Conservation (phyloP, 2,329 filamentous ascomycete genomes). For the Penicillium italicum region DNA sequence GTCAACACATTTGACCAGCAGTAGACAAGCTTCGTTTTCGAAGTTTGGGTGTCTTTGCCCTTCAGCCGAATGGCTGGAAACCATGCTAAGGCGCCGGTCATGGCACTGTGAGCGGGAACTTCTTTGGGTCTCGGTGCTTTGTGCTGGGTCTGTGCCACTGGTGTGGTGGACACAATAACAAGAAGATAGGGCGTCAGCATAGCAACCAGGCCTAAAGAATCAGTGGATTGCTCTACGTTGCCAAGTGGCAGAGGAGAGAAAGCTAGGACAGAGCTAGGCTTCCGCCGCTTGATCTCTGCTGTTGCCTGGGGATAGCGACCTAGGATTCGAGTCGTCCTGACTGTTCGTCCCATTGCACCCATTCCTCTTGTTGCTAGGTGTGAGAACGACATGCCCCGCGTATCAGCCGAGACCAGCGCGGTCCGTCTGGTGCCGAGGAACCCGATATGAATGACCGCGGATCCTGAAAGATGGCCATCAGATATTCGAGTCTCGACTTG, state of each 20-base stretch:
- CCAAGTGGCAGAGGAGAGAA: conserved; percentile 88
- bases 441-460: conserved; percentile 81
- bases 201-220: conserved; percentile 84
- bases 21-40: conserved; percentile 82
- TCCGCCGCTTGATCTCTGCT: conserved; percentile 64
- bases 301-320: conserved; percentile 77
- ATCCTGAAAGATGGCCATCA: conserved; percentile 78
- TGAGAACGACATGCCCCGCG: conserved; percentile 95
- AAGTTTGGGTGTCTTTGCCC: conserved; percentile 62
- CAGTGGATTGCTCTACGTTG: conserved; percentile 87
- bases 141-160: conserved; percentile 92
- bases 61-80: conserved; percentile 95
- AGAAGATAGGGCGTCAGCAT: conserved; percentile 93
- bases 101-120: conserved; percentile 78
- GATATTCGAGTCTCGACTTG: conserved; percentile 62
- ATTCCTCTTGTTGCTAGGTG: conserved; percentile 90
- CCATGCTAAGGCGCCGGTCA: conserved; percentile 94
- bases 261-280: conserved; percentile 90
- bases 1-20: conserved; percentile 99
- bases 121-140: conserved; percentile 91
- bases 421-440: conserved; percentile 93
- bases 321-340: conserved; percentile 86
- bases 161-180: conserved; percentile 95
- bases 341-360: conserved; percentile 75
- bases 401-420: conserved; percentile 90